A percentile compares a stretch with the other conserved stretches of the same genome.
phyloP scores from a whole-genome alignment of 2,329 filamentous ascomycete species.

The Xylariaceae sp. region DNA sequence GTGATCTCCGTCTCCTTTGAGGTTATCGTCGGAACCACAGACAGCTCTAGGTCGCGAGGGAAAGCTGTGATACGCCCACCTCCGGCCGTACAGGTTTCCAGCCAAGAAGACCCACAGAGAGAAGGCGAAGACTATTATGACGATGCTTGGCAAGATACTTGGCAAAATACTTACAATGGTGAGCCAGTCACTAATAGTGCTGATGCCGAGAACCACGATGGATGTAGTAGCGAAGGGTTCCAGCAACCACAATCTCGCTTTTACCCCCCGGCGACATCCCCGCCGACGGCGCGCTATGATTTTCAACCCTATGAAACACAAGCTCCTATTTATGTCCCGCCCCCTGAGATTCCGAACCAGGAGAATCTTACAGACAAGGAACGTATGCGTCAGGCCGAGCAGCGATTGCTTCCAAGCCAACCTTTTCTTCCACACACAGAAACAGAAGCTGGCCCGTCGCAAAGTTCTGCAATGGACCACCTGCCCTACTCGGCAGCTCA shows the following conservation, averaged over 20 bases:
- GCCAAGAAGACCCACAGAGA: slow-evolving; percentile 14
- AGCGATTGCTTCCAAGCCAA: slow-evolving; percentile 73
- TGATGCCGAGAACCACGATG: slow-evolving; percentile 23
- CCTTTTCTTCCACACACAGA: slow-evolving; percentile 46
- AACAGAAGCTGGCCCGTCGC: slow-evolving; percentile 40
- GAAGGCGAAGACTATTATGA: slow-evolving; percentile 24
- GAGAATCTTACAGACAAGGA: slow-evolving; percentile 74
- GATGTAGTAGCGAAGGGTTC: slow-evolving; percentile 18
- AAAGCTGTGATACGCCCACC: slow-evolving; percentile 27
- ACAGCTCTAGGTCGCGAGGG: slow-evolving; percentile 47
- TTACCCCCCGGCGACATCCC: slow-evolving; percentile 25
- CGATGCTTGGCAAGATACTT: slow-evolving; percentile 32
- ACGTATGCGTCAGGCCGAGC: slow-evolving; percentile 69
- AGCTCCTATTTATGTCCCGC: slow-evolving; percentile 50
- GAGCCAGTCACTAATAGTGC: slow-evolving; percentile 30
- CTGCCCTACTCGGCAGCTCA: neutral
- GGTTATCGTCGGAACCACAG: slow-evolving; percentile 77
- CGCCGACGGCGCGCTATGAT: slow-evolving; percentile 34
- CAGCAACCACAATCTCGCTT: slow-evolving; percentile 26
- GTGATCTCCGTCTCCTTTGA: slow-evolving; percentile 87
- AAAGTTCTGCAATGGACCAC: slow-evolving; percentile 23
- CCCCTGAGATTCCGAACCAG: slow-evolving; percentile 56
- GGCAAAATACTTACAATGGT: slow-evolving; percentile 31
- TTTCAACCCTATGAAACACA: slow-evolving; percentile 31
- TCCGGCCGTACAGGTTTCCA: slow-evolving; percentile 21